phyloP scores from a whole-genome alignment of 352 stramenopile genomes.

The Phytophthora pisi region DNA sequence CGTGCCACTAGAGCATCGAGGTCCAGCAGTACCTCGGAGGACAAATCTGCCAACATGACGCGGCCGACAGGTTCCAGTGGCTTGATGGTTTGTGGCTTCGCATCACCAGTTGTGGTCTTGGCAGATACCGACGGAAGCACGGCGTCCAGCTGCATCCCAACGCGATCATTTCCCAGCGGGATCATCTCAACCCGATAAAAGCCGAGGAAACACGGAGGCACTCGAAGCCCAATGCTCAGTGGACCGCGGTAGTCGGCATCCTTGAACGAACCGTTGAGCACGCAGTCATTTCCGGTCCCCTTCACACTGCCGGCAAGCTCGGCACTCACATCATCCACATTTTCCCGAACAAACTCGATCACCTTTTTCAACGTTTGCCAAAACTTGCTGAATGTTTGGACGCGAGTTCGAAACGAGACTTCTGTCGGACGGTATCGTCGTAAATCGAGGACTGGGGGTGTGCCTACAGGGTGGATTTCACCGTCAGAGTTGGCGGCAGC shows the following conservation, averaged over 20 bases:
- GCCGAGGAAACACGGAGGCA: constrained; percentile 65
- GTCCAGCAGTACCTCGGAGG: constrained; percentile 61
- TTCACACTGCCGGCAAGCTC: constrained; percentile 55
- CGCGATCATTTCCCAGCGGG: constrained; percentile 39
- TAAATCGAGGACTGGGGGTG: constrained; percentile 48
- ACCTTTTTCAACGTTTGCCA: constrained; percentile 54
- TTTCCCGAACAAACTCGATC: constrained; percentile 63
- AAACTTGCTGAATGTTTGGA: constrained; percentile 69
- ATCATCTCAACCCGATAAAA: constrained; percentile 64
- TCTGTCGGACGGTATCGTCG: constrained; percentile 52
- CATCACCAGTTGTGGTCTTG: constrained; percentile 12
- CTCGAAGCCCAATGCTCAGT: constrained; percentile 48
- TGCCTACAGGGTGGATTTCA: constrained; percentile 18
- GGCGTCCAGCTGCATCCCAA: constrained; percentile 65
- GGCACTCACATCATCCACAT: constrained; percentile 59
- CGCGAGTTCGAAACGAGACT: constrained; percentile 44
- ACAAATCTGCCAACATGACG: constrained; percentile 54
- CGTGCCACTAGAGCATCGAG: constrained; percentile 58
- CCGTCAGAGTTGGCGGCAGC: constrained; percentile 22
- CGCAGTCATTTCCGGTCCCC: constrained; percentile 58
- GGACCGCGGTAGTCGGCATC: constrained; percentile 64
- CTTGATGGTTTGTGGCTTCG: constrained; percentile 24
- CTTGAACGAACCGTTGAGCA: constrained; percentile 62
- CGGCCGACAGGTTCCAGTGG: constrained; percentile 40
- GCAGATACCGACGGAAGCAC: constrained; percentile 40